Base-by-base conservation (phyloP, 164 flowering plant genomes). In the Stephania cephalantha region DNA sequence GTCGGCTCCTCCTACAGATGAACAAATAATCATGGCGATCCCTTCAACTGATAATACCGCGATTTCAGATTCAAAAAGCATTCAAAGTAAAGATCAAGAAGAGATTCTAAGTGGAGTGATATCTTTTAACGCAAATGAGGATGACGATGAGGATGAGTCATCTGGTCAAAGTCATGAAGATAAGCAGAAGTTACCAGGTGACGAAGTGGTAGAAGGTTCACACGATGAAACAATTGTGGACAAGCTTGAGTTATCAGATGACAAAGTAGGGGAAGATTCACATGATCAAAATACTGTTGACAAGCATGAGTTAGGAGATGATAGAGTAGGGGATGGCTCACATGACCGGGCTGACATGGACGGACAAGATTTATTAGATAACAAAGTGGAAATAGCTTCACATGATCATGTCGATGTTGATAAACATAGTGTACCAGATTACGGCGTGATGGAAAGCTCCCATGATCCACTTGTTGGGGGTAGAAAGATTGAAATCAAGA, bases 81-180 rank as follows among this genome's bases (percentile, higher is more conserved):
- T 45, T 71, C 70, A 82, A 58, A 76, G 71, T 65, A 65, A 70
- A 64, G 73, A 77, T 73, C 75, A 78, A 50, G 79, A 22, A 31
- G 84, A 82, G 68, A 58, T 77, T 53, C 46, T 67, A 10, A 63
- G 64, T 69, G 84, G 78, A 80, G 72, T 79, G 70, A 64, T 76
- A 72, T 71, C 83, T 63, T 25, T 83, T 45, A 68, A 73, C 42
- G 58, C 67, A 46, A 64, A 71, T 30, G 78, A 79, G 48, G 80
- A 79, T 35, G 42, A 35, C 2, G 42, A 35, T 2, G 42, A 35
- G 42, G 42, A 35, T 35, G 42, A 35, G 42, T 35, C 42, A 35
- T 35, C 42, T 35, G 42, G 42, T 35, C 42, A 35, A 35, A 35
- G 42, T 35, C 42, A 71, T 30, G 78, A 79, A 44, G 80, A 79